Conservation (phyloP, 2,329 filamentous ascomycete species). For the Phialophora macrospora region DNA sequence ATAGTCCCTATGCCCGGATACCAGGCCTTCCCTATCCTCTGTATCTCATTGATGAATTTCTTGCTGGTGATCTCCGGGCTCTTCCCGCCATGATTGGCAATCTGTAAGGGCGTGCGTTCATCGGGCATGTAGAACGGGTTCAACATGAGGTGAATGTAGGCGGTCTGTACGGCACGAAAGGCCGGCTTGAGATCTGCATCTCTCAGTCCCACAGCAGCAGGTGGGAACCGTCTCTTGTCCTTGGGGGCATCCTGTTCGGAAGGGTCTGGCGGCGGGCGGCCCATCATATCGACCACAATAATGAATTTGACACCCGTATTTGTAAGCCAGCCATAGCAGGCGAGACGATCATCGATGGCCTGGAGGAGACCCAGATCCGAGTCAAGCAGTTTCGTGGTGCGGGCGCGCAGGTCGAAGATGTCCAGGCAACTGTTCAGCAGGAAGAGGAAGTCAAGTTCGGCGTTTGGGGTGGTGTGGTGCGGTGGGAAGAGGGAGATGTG, state of each 20-base stretch:
- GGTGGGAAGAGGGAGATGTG: constrained; percentile 90
- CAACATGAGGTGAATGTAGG: constrained; percentile 84
- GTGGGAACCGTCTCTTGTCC: constrained; percentile 44
- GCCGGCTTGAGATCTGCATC: constrained; percentile 89
- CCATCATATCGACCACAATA: constrained; percentile 88
- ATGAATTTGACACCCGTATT: constrained; percentile 94
- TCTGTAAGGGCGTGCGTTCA: constrained; percentile 69
- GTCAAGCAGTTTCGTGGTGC: constrained; percentile 70
- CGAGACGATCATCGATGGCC: constrained; percentile 88
- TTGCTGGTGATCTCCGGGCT: constrained; percentile 76
- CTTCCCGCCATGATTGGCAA: constrained; percentile 50
- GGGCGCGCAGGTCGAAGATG: constrained; percentile 85
- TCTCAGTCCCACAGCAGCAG: constrained; percentile 67
- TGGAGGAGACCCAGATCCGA: constrained; percentile 92
- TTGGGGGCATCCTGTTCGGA: constrained; percentile 33
- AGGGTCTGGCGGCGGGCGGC: constrained; percentile 58
- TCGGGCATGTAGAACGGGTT: constrained; percentile 96
- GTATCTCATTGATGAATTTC: constrained; percentile 80
- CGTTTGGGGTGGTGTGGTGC: constrained; percentile 55
- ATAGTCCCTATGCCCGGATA: constrained; percentile 66
- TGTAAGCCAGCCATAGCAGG: constrained; percentile 94
- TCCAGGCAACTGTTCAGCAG: constrained; percentile 90
- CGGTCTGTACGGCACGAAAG: constrained; percentile 89
- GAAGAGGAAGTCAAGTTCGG: constrained; percentile 82
- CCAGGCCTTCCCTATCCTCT: constrained; percentile 84